Conservation (phyloP, 1,139 yeast species). For the Scheffersomyces stambukii region DNA sequence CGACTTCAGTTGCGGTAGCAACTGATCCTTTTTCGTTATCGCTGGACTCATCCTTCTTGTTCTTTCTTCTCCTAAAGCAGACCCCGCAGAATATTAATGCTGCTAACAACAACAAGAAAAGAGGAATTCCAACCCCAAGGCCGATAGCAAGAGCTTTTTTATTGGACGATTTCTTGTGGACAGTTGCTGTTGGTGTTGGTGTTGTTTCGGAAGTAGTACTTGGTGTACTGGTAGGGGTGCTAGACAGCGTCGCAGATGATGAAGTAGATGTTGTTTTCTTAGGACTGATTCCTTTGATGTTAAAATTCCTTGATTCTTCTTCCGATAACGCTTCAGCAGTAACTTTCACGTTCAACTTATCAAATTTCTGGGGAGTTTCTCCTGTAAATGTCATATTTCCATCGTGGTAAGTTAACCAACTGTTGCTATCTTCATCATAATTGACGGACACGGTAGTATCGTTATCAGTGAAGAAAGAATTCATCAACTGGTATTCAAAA, state of each 20-base stretch:
- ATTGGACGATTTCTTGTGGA: slow-evolving; percentile 10
- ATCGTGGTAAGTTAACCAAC: slow-evolving; percentile 64
- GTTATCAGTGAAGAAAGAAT: slow-evolving; percentile 53
- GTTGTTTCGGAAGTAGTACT: slow-evolving; percentile 18
- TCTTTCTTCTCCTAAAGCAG: slow-evolving; percentile 47
- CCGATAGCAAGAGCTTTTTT: slow-evolving; percentile 67
- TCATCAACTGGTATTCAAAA: slow-evolving; percentile 51
- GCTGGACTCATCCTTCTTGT: slow-evolving; percentile 22
- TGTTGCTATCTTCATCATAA: slow-evolving; percentile 26
- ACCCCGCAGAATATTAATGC: slow-evolving; percentile 54
- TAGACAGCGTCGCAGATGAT: slow-evolving; percentile 17
- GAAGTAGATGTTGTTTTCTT: slow-evolving; percentile 17
- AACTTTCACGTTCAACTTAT: slow-evolving; percentile 44
- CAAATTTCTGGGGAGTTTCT: slow-evolving; percentile 56
- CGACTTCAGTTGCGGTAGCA: slow-evolving; percentile 26
- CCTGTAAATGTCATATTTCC: slow-evolving; percentile 69
- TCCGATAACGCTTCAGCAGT: slow-evolving; percentile 43
- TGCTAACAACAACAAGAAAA: slow-evolving; percentile 45
- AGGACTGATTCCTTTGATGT: slow-evolving; percentile 50
- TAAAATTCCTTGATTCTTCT: slow-evolving; percentile 41
- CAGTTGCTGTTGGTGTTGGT: slow-evolving; percentile 12
- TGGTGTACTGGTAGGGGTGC: slow-evolving; percentile 21
- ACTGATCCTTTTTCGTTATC: slow-evolving; percentile 3
- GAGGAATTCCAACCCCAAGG: slow-evolving; percentile 82
- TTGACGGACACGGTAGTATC: slow-evolving; percentile 48